Percentiles rank a stretch among this genome's conserved stretches.
Evolutionary conservation across 2,329 filamentous ascomycete genomes (phyloP).

Genomic region (Coniochaeta sp.): DNA sequence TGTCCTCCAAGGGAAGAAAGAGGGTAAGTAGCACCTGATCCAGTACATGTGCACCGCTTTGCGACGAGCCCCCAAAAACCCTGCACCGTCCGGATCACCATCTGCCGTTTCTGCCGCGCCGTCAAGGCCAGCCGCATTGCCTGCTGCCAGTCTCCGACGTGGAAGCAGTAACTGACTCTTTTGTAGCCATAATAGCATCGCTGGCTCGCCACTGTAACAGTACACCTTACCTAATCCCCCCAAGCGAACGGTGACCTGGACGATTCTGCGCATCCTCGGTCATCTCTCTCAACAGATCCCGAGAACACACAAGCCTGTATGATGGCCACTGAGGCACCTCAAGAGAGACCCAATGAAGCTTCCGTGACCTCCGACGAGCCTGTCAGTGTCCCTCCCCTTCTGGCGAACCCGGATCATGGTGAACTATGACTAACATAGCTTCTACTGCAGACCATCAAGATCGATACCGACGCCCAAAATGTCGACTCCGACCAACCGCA

Average conservation of each 20-base stretch:
- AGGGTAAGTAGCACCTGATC: not conserved
- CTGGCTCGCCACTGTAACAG: not conserved
- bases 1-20: not conserved
- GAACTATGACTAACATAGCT: slow-evolving; percentile 21
- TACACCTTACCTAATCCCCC: not conserved
- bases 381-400: slow-evolving; percentile 27
- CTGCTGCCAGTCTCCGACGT: not conserved
- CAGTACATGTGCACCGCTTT: not conserved
- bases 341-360: slow-evolving; percentile 46
- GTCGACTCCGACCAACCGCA: slow-evolving; percentile 33
- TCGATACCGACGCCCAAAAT: slow-evolving; percentile 37
- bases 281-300: slow-evolving; percentile 5
- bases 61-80: not conserved
- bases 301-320: slow-evolving; percentile 39
- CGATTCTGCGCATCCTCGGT: slow-evolving; percentile 6
- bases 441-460: slow-evolving; percentile 20
- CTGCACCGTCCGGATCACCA: not conserved
- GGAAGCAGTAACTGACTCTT: not conserved
- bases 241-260: not conserved
- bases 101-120: not conserved
- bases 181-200: not conserved
- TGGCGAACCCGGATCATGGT: slow-evolving; percentile 2
- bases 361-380: slow-evolving; percentile 38
- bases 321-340: slow-evolving; percentile 57
- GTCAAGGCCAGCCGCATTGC: not conserved